Evolutionary conservation across 2,329 filamentous ascomycete genomes (phyloP), one percentile per base, ranked within the genome.

Genomic region (Volutella citrinella): DNA sequence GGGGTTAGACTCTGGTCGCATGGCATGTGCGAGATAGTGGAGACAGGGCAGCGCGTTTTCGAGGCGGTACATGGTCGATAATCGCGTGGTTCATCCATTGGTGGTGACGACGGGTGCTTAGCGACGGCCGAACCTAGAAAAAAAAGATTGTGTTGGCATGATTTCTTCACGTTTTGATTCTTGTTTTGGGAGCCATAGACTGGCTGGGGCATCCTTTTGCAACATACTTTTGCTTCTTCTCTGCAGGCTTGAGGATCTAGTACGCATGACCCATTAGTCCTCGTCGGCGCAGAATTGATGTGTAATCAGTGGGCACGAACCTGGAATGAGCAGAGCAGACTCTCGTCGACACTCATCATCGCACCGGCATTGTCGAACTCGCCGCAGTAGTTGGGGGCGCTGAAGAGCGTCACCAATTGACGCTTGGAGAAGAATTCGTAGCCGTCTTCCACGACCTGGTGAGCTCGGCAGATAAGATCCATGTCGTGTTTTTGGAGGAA

Each of bases 151-250:
- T n/a, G n/a, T 82, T 86, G 72, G 82, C 73, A 82, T 79, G 49
- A 47, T 52, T 42, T 46, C 32, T 51, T 49, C 39, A 55, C 34
- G 37, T 37, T 25, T 45, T 52, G 32, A 47, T 43, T 29, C 46
- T 49, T 38, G 32, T 31, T 18, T 38, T 49, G 46, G 51, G 43
- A 42, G 38, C 44, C 44, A 33, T 40, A 45, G 50, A 43, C 44
- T 48, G 51, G 46, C 46, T 48, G 43, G 43, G 40, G 70, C 76
- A 76, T 71, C 77, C 75, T 71, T 74, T 75, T 72, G 81, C 78
- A 63, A 94, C 90, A 76, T 95, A 97, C 90, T 97, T 97, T 87
- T 96, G 91, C 84, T 98, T 98, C 84, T 98, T 98, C 80, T 98
- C 93, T 68, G 93, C 93, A 60, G 93, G 93, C 76, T 97, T 98